A percentile compares a stretch with the other conserved stretches of the same genome.
Evolutionary conservation across 2,329 filamentous ascomycete species (phyloP).

Genomic region (Arthrobotrys sinensis): DNA sequence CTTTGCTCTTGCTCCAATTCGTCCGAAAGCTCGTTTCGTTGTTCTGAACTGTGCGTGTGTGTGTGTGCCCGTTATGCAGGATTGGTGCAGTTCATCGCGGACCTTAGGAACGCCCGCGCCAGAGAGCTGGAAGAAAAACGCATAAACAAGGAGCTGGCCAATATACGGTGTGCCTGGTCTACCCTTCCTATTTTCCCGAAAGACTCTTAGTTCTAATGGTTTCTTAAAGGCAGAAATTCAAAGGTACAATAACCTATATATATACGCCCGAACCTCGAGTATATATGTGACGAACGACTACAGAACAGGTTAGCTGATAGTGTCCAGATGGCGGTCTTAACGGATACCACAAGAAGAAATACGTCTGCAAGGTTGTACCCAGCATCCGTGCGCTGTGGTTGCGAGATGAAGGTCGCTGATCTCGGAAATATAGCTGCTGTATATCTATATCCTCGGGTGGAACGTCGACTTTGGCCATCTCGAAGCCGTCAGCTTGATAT

Average conservation of each 20-base stretch:
- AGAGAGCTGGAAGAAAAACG: slow-evolving; percentile 97
- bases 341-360: slow-evolving; percentile 99
- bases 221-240: slow-evolving; percentile 85
- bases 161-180: slow-evolving; percentile 79
- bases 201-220: slow-evolving; percentile 62
- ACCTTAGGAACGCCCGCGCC: slow-evolving; percentile 92
- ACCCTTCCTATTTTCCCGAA: not conserved
- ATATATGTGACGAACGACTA: slow-evolving; percentile 13
- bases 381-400: slow-evolving; percentile 27
- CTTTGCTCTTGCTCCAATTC: slow-evolving; percentile 1
- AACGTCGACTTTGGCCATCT: slow-evolving; percentile 99
- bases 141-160: slow-evolving; percentile 99
- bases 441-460: slow-evolving; percentile 99
- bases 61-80: slow-evolving; percentile 69
- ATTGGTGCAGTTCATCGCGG: slow-evolving; percentile 97
- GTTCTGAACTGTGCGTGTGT: slow-evolving; percentile 40
- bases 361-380: slow-evolving; percentile 87
- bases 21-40: slow-evolving; percentile 3
- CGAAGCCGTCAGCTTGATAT: slow-evolving; percentile 97
- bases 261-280: not conserved
- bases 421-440: slow-evolving; percentile 77
- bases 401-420: slow-evolving; percentile 36
- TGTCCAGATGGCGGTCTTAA: slow-evolving; percentile 83
- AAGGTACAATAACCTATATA: slow-evolving; percentile 71
- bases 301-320: slow-evolving; percentile 29